Evolutionary conservation across 1,284 basidiomycete species (phyloP).

Genomic region (Macrocystidia cucumis): DNA sequence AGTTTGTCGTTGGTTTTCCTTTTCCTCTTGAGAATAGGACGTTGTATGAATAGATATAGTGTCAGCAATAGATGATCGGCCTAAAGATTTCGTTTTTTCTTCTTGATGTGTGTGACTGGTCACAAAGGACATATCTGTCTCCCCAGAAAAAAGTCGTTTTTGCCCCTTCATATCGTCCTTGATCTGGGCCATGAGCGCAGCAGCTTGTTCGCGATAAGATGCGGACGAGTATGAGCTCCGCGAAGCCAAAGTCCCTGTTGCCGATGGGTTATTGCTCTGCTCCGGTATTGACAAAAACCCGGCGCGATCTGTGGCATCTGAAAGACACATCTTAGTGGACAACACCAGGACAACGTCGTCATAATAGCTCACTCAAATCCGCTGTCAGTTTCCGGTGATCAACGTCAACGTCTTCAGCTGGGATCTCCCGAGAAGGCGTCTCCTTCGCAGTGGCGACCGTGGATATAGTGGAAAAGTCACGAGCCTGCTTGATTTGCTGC

Average conservation of each 20-base stretch:
- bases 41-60: slow-evolving; percentile 8
- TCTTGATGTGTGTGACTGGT: slow-evolving; percentile 27
- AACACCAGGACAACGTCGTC: slow-evolving; percentile 9
- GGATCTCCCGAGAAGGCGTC: too few species aligned
- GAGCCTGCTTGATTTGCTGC: slow-evolving; percentile 67
- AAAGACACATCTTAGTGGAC: slow-evolving; percentile 1
- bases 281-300: slow-evolving; percentile 23
- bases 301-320: slow-evolving; percentile 14
- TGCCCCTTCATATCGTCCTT: slow-evolving; percentile 65
- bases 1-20: slow-evolving; percentile 19
- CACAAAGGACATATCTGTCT: slow-evolving; percentile 48
- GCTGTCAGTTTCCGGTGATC: too few species aligned
- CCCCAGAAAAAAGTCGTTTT: slow-evolving; percentile 62
- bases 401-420: slow-evolving; percentile 8
- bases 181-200: slow-evolving; percentile 77
- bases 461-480: slow-evolving; percentile 67
- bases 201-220: slow-evolving; percentile 68
- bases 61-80: slow-evolving; percentile 11
- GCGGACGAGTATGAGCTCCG: slow-evolving; percentile 45
- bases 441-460: slow-evolving; percentile 35
- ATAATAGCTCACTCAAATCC: too few species aligned
- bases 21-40: slow-evolving; percentile 12
- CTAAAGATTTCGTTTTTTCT: slow-evolving; percentile 17
- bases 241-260: slow-evolving; percentile 19
- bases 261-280: slow-evolving; percentile 17